phyloP scores from a whole-genome alignment of 2,329 filamentous ascomycete genomes.

The Hawksworthiomyces lignivorus region DNA sequence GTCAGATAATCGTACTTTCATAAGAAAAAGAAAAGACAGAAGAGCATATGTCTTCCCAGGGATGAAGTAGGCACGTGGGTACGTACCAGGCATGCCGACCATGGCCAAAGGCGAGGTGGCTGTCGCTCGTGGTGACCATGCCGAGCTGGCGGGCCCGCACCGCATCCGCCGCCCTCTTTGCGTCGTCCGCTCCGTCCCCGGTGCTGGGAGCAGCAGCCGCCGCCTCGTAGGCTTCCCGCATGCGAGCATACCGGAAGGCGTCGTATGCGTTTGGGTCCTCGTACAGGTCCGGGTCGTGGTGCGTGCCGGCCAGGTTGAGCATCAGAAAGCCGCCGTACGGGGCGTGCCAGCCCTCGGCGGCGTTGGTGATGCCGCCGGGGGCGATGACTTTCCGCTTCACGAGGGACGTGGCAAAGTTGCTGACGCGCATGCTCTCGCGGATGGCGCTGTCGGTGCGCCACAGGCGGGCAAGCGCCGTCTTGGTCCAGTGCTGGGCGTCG shows the following conservation, averaged over 20 bases:
- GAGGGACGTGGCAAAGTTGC: slow-evolving; percentile 38
- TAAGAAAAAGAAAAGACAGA: no score
- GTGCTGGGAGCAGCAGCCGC: slow-evolving; percentile 10
- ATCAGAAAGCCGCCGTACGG: slow-evolving; percentile 36
- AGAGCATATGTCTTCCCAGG: no score
- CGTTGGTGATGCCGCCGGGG: slow-evolving; percentile 27
- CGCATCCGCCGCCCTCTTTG: slow-evolving; percentile 22
- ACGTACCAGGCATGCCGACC: slow-evolving; percentile 45
- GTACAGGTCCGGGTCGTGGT: slow-evolving; percentile 39
- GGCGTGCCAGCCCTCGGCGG: slow-evolving; percentile 35
- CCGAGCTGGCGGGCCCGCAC: slow-evolving; percentile 34
- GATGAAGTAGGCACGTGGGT: no score
- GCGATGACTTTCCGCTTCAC: slow-evolving; percentile 38
- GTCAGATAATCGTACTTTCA: no score
- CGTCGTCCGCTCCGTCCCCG: not conserved
- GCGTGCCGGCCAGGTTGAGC: slow-evolving; percentile 35
- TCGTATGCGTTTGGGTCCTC: slow-evolving; percentile 35
- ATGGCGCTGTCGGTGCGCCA: slow-evolving; percentile 43
- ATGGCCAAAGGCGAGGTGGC: slow-evolving; percentile 48
- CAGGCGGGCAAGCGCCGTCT: slow-evolving; percentile 33
- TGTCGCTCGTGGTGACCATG: slow-evolving; percentile 45
- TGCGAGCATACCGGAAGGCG: slow-evolving; percentile 39
- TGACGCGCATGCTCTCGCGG: slow-evolving; percentile 43
- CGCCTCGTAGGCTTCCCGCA: slow-evolving; percentile 30
- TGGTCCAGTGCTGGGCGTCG: slow-evolving; percentile 31